Evolutionary conservation across 2,329 filamentous ascomycete species (phyloP).

Genomic region (Penicillium sp.): DNA sequence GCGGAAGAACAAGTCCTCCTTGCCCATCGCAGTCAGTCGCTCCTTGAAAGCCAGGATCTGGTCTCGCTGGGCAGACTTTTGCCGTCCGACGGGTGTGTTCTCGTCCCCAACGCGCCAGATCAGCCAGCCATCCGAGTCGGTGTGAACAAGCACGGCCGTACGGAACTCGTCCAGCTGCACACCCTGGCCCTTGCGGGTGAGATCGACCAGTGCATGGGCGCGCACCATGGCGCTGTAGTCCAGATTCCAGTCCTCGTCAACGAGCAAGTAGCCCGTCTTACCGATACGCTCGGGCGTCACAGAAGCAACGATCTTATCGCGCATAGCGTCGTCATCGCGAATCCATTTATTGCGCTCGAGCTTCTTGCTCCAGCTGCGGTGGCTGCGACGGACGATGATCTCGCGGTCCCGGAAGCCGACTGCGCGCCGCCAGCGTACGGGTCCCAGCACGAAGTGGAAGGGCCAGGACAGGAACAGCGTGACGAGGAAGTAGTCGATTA

Average conservation of each 20-base stretch:
- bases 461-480: slow-evolving; percentile 74
- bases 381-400: slow-evolving; percentile 76
- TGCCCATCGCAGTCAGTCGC: slow-evolving; percentile 71
- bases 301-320: slow-evolving; percentile 64
- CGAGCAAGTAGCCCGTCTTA: slow-evolving; percentile 86
- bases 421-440: slow-evolving; percentile 70
- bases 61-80: slow-evolving; percentile 47
- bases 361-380: slow-evolving; percentile 65
- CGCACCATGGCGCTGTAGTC: slow-evolving; percentile 80
- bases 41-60: slow-evolving; percentile 83
- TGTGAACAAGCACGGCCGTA: slow-evolving; percentile 69
- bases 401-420: slow-evolving; percentile 79
- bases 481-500: slow-evolving; percentile 71
- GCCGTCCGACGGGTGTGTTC: slow-evolving; percentile 47
- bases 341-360: slow-evolving; percentile 54
- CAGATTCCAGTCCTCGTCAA: slow-evolving; percentile 83
- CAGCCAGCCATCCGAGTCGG: slow-evolving; percentile 70
- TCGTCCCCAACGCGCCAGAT: slow-evolving; percentile 63
- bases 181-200: slow-evolving; percentile 30
- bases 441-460: slow-evolving; percentile 68
- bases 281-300: slow-evolving; percentile 67
- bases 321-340: slow-evolving; percentile 56
- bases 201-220: slow-evolving; percentile 69
- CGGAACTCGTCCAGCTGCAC: slow-evolving; percentile 67
- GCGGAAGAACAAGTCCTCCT: slow-evolving; percentile 85